phyloP scores from a whole-genome alignment of 768 basidiomycete genomes.

The Rossbeevera mucosa region DNA sequence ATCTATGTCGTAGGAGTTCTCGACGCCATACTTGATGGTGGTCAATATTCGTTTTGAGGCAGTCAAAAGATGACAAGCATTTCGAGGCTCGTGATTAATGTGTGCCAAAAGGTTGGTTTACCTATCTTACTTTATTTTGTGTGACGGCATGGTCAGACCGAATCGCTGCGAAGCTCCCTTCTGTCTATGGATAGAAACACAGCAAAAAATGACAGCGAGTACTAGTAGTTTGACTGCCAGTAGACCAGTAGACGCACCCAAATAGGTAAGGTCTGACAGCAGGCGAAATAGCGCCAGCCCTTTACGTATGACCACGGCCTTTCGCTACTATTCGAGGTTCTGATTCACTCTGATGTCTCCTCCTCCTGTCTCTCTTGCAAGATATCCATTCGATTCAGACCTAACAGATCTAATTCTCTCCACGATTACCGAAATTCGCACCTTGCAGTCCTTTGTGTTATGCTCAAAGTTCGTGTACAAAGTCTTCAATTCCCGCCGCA shows the following conservation, averaged over 20 bases:
- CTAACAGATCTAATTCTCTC: conserved; percentile 12
- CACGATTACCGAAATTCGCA: conserved; percentile 7
- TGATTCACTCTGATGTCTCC: not conserved
- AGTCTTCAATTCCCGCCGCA: conserved; percentile 10
- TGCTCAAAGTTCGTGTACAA: conserved; percentile 16
- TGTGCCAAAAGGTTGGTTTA: not conserved
- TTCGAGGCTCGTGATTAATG: not conserved
- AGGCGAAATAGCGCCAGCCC: no score
- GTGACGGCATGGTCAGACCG: no score
- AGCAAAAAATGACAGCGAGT: not conserved
- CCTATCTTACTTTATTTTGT: not conserved
- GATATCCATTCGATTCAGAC: conserved; percentile 6
- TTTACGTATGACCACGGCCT: not conserved
- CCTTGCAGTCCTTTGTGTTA: conserved; percentile 10
- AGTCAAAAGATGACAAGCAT: not conserved
- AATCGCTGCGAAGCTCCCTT: no score
- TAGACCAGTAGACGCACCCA: no score
- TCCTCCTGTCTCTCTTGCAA: not conserved
- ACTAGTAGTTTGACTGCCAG: not conserved
- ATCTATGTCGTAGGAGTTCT: not conserved
- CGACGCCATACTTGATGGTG: not conserved
- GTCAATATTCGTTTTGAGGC: not conserved
- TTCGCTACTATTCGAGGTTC: not conserved
- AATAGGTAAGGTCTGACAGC: not conserved
- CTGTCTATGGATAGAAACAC: no score